These are phyloP conservation scores for Aspergillus olivimuriae DNA, from an alignment of 495 filamentous ascomycete genomes.

Conservation along the genomic window DNA sequence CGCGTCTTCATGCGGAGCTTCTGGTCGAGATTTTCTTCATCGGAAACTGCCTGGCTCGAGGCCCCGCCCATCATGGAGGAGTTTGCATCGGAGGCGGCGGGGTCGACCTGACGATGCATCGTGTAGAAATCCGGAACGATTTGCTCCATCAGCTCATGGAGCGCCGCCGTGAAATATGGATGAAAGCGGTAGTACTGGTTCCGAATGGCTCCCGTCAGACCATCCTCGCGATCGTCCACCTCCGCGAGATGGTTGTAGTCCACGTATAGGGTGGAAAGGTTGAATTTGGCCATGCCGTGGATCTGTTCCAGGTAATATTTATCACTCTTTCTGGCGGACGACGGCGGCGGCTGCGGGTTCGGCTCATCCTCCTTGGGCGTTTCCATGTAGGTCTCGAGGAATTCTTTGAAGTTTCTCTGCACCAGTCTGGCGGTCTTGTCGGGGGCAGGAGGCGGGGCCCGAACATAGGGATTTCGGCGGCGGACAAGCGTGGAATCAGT, in stretches of 20 bases:
- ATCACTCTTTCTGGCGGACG: slow-evolving; percentile 69
- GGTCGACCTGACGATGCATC: slow-evolving; percentile 74
- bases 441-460: slow-evolving; percentile 72
- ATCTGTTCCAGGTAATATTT: slow-evolving; percentile 98
- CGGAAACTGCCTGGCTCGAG: slow-evolving; percentile 51
- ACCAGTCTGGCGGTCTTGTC: slow-evolving; percentile 83
- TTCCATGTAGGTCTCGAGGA: slow-evolving; percentile 86
- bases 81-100: slow-evolving; percentile 52
- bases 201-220: slow-evolving; percentile 75
- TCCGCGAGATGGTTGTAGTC: slow-evolving; percentile 83
- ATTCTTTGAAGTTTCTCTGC: slow-evolving; percentile 76
- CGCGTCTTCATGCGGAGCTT: slow-evolving; percentile 54
- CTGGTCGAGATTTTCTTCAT: slow-evolving; percentile 36
- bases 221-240: slow-evolving; percentile 61
- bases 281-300: slow-evolving; percentile 75
- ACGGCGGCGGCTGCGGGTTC: slow-evolving; percentile 66
- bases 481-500: slow-evolving; percentile 50
- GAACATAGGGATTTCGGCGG: slow-evolving; percentile 52
- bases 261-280: slow-evolving; percentile 93
- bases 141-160: slow-evolving; percentile 90
- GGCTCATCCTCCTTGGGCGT: slow-evolving; percentile 61
- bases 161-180: slow-evolving; percentile 80
- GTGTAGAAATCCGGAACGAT: slow-evolving; percentile 92
- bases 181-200: slow-evolving; percentile 92
- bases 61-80: slow-evolving; percentile 62